These are phyloP conservation scores for Leishmania amazonensis DNA, from an alignment of 208 protist species.

Conservation along the genomic window DNA sequence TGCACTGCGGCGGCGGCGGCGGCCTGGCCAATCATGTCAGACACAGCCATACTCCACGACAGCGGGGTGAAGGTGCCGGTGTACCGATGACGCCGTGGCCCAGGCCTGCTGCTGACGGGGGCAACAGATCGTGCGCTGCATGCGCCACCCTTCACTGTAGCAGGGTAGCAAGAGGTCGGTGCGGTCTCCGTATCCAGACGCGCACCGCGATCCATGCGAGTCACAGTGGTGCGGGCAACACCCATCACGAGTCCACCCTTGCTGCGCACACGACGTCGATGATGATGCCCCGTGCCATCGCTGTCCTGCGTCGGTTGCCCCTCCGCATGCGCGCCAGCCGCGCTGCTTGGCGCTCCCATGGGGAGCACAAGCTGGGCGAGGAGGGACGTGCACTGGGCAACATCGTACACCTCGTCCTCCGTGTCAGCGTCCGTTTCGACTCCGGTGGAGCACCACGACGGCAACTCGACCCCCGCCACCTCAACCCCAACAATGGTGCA, in stretches of 20 bases:
- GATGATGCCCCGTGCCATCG: background rate
- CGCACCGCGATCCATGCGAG: background rate
- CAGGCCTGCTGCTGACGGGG: background rate
- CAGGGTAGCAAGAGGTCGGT: background rate
- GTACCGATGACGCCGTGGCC: conserved; percentile 3
- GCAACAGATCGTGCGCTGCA: background rate
- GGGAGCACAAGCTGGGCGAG: conserved; percentile 17
- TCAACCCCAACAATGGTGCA: conserved; percentile 21
- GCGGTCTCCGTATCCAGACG: background rate
- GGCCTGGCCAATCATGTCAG: conserved; percentile 9
- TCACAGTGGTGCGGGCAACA: conserved; percentile 4
- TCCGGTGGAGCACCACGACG: conserved; percentile 11
- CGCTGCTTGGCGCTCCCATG: background rate
- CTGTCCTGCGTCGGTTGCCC: background rate
- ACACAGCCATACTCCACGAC: conserved; percentile 10
- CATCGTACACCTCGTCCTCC: background rate
- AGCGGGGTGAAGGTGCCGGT: conserved; percentile 10
- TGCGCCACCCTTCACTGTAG: background rate
- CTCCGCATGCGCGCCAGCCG: background rate
- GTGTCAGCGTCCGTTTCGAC: background rate
- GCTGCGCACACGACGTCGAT: background rate
- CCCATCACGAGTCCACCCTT: conserved; percentile 5
- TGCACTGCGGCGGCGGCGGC: background rate
- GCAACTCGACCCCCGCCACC: conserved; percentile 22
- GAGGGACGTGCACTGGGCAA: background rate